Percentiles rank a stretch among this genome's conserved stretches.
Conservation (phyloP, 2,329 filamentous ascomycete species). For the Elsinoe arachidis region DNA sequence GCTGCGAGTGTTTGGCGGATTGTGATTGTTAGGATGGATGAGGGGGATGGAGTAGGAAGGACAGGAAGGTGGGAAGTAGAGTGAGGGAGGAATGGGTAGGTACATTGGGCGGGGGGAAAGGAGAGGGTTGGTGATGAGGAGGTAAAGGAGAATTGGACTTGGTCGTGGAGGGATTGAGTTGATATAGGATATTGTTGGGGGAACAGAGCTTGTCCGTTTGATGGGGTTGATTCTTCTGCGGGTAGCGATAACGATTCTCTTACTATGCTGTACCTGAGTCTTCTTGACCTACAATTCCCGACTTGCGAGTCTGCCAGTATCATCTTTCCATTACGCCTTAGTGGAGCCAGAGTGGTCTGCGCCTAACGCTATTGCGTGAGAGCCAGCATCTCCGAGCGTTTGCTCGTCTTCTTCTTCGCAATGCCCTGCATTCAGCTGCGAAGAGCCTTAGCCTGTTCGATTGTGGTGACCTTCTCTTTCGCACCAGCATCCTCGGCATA, state of each 20-base stretch:
- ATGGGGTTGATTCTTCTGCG: background rate
- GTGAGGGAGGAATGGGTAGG: background rate
- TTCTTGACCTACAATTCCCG: background rate
- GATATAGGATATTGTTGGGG: background rate
- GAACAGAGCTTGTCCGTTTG: background rate
- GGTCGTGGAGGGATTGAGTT: background rate
- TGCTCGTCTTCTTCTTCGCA: too few relatives aligned
- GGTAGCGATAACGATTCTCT: background rate
- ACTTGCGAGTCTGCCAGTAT: too few relatives aligned
- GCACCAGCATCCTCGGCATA: too few relatives aligned
- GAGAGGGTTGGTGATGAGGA: background rate
- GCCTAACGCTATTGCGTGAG: too few relatives aligned
- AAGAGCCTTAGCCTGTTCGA: too few relatives aligned
- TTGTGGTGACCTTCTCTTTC: too few relatives aligned
- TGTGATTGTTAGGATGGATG: slow-evolving; percentile 21
- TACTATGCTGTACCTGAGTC: background rate
- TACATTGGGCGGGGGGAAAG: background rate
- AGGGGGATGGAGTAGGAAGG: background rate
- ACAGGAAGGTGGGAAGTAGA: background rate
- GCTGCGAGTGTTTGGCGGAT: slow-evolving; percentile 44
- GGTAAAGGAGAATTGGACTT: background rate
- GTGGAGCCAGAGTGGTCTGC: too few relatives aligned
- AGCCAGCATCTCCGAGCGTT: too few relatives aligned
- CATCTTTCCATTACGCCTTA: too few relatives aligned
- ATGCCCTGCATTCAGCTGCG: too few relatives aligned